A percentile compares a stretch with the other conserved stretches of the same genome.
phyloP scores from a whole-genome alignment of 306 rosid genomes.

The Alnus glutinosa region DNA sequence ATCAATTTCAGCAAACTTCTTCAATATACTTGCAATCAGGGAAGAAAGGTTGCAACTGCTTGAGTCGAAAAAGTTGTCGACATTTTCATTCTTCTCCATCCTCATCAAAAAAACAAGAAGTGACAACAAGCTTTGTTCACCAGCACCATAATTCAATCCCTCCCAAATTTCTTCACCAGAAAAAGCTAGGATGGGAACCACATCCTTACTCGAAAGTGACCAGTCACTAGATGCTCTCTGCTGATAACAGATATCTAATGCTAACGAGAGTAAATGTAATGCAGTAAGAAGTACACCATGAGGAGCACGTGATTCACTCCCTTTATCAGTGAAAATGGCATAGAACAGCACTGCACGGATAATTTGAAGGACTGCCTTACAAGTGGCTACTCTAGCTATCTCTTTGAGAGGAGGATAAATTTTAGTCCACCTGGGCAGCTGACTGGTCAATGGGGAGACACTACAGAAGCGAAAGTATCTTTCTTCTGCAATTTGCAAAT shows the following conservation, averaged over 20 bases:
- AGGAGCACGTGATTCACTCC: slow-evolving; percentile 83
- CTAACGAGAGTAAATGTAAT: slow-evolving; percentile 78
- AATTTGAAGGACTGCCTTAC: slow-evolving; percentile 74
- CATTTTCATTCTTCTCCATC: slow-evolving; percentile 57
- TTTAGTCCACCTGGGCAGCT: slow-evolving; percentile 82
- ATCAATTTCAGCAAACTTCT: slow-evolving; percentile 84
- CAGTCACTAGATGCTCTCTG: slow-evolving; percentile 51
- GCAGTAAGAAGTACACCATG: slow-evolving; percentile 80
- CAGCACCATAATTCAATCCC: slow-evolving; percentile 49
- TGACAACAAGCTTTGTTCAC: slow-evolving; percentile 79
- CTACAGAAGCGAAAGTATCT: slow-evolving; percentile 79
- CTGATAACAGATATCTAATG: slow-evolving; percentile 74
- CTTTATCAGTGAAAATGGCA: slow-evolving; percentile 66
- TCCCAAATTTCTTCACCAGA: slow-evolving; percentile 58
- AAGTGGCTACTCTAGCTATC: slow-evolving; percentile 78
- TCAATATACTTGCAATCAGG: slow-evolving; percentile 68
- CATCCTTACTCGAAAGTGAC: slow-evolving; percentile 38
- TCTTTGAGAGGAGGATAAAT: slow-evolving; percentile 76
- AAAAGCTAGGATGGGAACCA: slow-evolving; percentile 65
- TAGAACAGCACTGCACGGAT: slow-evolving; percentile 84
- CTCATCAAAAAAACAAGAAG: slow-evolving; percentile 84
- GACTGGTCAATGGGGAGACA: slow-evolving; percentile 62
- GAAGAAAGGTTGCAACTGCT: slow-evolving; percentile 70
- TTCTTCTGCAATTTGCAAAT: slow-evolving; percentile 94
- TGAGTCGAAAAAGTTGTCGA: slow-evolving; percentile 52